phyloP scores from a whole-genome alignment of 2,329 filamentous ascomycete genomes.

The Penicillium glabrum region DNA sequence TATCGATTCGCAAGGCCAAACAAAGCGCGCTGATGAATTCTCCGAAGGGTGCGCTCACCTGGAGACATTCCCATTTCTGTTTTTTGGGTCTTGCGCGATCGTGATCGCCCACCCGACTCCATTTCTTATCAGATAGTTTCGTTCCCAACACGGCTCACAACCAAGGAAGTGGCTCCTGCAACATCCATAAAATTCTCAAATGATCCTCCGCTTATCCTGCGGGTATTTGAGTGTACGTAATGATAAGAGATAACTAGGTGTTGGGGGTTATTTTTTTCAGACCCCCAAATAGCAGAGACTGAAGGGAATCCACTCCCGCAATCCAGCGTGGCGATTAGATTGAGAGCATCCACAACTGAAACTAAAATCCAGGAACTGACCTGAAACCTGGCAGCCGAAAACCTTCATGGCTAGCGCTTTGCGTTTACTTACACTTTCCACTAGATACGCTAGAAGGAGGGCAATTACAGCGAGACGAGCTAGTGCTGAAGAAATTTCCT shows the following conservation, averaged over 20 bases:
- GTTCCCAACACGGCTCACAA: constrained; percentile 6
- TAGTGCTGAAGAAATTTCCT: constrained; percentile 1
- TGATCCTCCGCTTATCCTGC: background rate
- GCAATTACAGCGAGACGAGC: background rate
- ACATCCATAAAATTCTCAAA: background rate
- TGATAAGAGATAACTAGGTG: background rate
- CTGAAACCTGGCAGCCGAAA: background rate
- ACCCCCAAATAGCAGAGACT: background rate
- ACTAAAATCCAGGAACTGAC: background rate
- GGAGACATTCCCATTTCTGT: background rate
- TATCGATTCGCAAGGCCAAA: background rate
- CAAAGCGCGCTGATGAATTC: background rate
- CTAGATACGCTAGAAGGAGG: background rate
- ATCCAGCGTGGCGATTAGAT: background rate
- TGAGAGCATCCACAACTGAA: background rate
- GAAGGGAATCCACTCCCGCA: background rate
- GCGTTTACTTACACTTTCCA: background rate
- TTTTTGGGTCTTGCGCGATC: constrained; percentile 4
- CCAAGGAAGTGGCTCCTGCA: constrained; percentile 15
- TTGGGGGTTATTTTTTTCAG: background rate
- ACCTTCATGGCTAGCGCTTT: constrained; percentile 1
- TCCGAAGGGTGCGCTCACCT: background rate
- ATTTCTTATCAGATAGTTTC: constrained; percentile 16
- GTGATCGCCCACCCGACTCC: constrained; percentile 5
- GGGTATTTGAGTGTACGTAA: constrained; percentile 13